Conservation (phyloP, 106 monocot species). For the Dendrobium huoshanense region DNA sequence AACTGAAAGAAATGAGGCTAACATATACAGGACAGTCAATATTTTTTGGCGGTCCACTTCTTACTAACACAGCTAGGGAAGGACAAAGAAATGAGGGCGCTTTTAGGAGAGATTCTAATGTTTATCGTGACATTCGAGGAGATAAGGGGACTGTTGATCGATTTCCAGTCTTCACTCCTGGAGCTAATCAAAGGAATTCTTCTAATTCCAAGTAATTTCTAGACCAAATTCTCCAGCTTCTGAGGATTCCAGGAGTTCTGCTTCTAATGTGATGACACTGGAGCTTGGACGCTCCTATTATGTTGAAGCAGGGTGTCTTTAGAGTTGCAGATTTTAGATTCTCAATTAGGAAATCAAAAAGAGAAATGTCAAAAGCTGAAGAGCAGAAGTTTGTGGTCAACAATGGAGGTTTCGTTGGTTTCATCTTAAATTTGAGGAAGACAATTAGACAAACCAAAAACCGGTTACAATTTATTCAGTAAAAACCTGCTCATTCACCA, state of each 20-base stretch:
- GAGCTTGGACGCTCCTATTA: not conserved
- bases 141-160: constrained; percentile 24
- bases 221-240: no score
- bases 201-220: constrained; percentile 21
- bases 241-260: not conserved
- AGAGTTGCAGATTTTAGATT: not conserved
- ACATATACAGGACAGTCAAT: constrained; percentile 78
- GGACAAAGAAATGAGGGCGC: constrained; percentile 20
- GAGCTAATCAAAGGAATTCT: constrained; percentile 39
- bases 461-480: no score
- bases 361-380: not conserved
- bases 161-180: constrained; percentile 51
- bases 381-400: not conserved
- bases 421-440: not conserved
- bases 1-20: no score
- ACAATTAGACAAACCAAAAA: no score
- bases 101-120: constrained; percentile 16
- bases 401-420: not conserved
- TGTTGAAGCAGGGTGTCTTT: not conserved
- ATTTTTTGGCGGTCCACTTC: constrained; percentile 93
- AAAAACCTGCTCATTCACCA: no score
- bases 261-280: not conserved
- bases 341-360: not conserved
- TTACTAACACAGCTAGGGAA: constrained; percentile 30
- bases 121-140: constrained; percentile 1